These are phyloP conservation scores for Esteya vermicola DNA, from an alignment of 2,329 filamentous ascomycete species.

Conservation along the genomic window DNA sequence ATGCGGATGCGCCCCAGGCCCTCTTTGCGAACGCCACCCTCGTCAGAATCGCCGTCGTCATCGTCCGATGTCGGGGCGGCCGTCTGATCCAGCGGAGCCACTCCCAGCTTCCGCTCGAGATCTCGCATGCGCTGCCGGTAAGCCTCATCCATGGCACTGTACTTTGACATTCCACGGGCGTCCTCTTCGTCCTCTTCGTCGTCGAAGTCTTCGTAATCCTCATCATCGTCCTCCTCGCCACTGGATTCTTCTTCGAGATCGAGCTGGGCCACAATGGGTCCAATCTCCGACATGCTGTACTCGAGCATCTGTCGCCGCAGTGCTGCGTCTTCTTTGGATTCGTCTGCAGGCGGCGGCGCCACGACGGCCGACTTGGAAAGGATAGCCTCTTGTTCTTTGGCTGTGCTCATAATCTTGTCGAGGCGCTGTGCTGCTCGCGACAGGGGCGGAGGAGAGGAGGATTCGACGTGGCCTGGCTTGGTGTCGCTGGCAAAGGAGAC, in stretches of 20 bases:
- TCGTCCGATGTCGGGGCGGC: not conserved
- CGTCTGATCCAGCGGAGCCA: conserved; percentile 25
- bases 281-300: conserved; percentile 79
- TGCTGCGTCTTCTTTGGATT: conserved; percentile 66
- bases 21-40: conserved; percentile 21
- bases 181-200: conserved; percentile 50
- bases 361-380: conserved; percentile 33
- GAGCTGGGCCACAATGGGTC: conserved; percentile 82
- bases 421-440: conserved; percentile 31
- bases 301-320: conserved; percentile 79
- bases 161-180: conserved; percentile 58
- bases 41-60: not conserved
- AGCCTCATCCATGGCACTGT: conserved; percentile 52
- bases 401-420: conserved; percentile 41
- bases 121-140: conserved; percentile 76
- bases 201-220: conserved; percentile 34
- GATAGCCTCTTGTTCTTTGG: conserved; percentile 37
- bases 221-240: conserved; percentile 33
- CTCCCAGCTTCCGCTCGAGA: conserved; percentile 61
- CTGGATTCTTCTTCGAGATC: conserved; percentile 60
- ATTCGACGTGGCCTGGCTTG: conserved; percentile 28
- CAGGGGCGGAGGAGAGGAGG: conserved; percentile 5
- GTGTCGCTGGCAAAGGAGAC: conserved; percentile 51
- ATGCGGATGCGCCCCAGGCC: conserved; percentile 44
- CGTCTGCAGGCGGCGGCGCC: conserved; percentile 57